Conservation (phyloP, 495 filamentous ascomycete genomes). For the Aspergillus carlsbadensis region DNA sequence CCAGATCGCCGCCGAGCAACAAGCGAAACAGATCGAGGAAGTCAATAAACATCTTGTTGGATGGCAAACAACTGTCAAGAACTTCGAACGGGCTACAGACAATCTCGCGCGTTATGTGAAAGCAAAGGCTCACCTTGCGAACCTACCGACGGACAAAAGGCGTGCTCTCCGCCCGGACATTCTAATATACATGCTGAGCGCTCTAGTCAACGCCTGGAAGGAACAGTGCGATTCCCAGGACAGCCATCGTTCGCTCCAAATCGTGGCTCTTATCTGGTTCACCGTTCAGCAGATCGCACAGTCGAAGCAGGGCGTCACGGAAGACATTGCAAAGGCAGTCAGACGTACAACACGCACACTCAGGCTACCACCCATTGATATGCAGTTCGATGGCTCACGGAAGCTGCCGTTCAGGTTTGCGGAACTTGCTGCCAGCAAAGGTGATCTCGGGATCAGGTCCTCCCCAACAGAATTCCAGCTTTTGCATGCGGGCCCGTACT, state of each 20-base stretch:
- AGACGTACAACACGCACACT: constrained; percentile 24
- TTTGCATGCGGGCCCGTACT: constrained; percentile 64
- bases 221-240: not conserved
- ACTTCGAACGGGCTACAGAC: constrained; percentile 31
- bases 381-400: constrained; percentile 2
- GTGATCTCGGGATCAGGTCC: constrained; percentile 22
- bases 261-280: constrained; percentile 22
- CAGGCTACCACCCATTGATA: constrained; percentile 18
- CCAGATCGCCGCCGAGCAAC: constrained; percentile 1
- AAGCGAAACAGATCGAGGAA: not conserved
- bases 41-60: constrained; percentile 1
- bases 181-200: constrained; percentile 44
- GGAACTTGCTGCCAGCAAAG: constrained; percentile 15
- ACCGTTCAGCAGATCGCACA: constrained; percentile 17
- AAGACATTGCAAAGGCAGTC: constrained; percentile 22
- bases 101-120: constrained; percentile 39
- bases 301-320: constrained; percentile 25
- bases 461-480: constrained; percentile 59
- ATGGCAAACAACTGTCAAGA: constrained; percentile 4
- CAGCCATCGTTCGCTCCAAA: not conserved
- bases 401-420: constrained; percentile 38
- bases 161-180: constrained; percentile 36
- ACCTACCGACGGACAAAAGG: constrained; percentile 27
- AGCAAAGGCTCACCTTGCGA: constrained; percentile 41
- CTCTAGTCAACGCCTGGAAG: constrained; percentile 30